Base-by-base conservation (phyloP, 805 yeast species). In the Lachancea cidri region DNA sequence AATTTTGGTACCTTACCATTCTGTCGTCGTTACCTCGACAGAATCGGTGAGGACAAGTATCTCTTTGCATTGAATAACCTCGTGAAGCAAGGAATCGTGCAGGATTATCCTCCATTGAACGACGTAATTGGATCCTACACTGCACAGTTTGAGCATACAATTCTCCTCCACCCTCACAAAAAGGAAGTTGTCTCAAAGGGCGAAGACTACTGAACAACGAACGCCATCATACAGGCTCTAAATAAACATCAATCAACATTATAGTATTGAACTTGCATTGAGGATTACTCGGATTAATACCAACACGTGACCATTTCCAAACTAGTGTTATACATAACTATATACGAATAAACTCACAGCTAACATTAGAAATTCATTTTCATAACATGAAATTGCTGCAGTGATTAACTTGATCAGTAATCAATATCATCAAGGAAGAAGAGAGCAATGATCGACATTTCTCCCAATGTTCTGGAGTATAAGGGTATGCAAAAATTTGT, bases 101-200 rank as follows among this genome's bases (percentile, higher is more conserved):
- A 83, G 54, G 98, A 87, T 50, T 88, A 93, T 55, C 96, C 97
- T 14, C 99, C 99, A 5, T 69, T 93, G 50, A 81, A 77, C 41
- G 99, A 93, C 60, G 66, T 73, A 15, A 74, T 71, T 45, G 98
- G 98, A 9, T 74, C 83, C 36, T 89, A 85, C 72, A 93, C 98
- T 29, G 98, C 98, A 0, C 99, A 93, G 66, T 91, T 66, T 58
- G 99, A 93, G 64, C 99, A 93, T 67, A 93, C 99, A 1, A 76
- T 91, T 35, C 71, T 93, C 50, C 70, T 93, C 55, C 93, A 89
- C 57, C 94, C 97, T 20, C 86, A 86, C 44, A 79, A 77, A 65
- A 93, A 91, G 70, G 99, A 93, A 66, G 91, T 93, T 34, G 88
- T 93, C 16, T 86, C 96, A 11, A 77, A 91, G 52, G 98, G 99